Conservation (phyloP, 306 rosid species). For the Biancaea sappan region DNA sequence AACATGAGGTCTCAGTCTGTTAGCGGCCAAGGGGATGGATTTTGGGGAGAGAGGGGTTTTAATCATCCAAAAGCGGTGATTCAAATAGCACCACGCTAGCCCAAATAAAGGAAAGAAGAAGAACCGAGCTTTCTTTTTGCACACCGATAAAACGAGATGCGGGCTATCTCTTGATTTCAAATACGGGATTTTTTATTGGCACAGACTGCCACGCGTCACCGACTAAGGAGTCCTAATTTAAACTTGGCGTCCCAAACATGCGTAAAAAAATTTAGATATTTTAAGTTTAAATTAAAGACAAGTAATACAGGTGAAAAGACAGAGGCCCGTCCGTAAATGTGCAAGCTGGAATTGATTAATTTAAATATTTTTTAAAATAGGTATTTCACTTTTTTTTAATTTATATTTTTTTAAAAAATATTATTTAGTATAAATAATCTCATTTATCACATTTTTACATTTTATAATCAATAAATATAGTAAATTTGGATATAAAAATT, state of each 20-base stretch:
- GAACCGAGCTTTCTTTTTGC: slow-evolving; percentile 44
- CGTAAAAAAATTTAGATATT: neutral
- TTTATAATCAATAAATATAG: too few relatives aligned
- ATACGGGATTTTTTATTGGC: slow-evolving; percentile 13
- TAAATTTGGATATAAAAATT: too few relatives aligned
- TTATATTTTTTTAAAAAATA: too few relatives aligned
- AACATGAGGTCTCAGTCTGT: slow-evolving; percentile 53
- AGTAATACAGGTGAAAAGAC: too few relatives aligned
- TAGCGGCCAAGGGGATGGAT: slow-evolving; percentile 99
- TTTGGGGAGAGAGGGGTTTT: slow-evolving; percentile 82
- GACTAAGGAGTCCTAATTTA: rapidly evolving
- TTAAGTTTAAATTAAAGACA: slow-evolving; percentile 30
- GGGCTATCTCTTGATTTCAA: slow-evolving; percentile 43
- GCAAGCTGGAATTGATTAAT: too few relatives aligned
- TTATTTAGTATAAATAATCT: too few relatives aligned
- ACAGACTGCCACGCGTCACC: neutral
- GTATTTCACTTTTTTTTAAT: too few relatives aligned
- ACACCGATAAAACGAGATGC: slow-evolving; percentile 42
- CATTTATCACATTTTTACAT: too few relatives aligned
- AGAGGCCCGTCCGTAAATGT: too few relatives aligned
- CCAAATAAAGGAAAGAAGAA: too few relatives aligned
- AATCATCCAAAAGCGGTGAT: slow-evolving; percentile 78
- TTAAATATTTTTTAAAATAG: too few relatives aligned
- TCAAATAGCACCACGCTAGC: slow-evolving; percentile 78
- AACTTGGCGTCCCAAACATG: neutral